Evolutionary conservation across 73 alveolate species (phyloP).

Genomic region (Stentor roeselii): DNA sequence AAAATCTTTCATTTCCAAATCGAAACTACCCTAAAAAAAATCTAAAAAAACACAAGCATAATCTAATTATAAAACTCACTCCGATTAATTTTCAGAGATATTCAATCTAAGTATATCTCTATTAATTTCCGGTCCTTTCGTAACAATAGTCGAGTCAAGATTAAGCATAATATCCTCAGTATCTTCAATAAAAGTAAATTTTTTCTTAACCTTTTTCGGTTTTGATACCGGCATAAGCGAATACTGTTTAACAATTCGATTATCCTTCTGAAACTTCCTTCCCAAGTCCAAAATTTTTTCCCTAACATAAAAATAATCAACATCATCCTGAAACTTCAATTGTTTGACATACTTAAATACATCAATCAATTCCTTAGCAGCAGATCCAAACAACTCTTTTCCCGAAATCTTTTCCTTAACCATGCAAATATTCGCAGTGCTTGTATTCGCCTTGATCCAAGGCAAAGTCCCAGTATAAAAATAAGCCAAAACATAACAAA

Average conservation of each 20-base stretch:
- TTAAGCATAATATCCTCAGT: not conserved
- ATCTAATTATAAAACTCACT: no score
- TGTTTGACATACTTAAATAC: conserved; percentile 68
- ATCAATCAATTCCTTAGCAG: conserved; percentile 51
- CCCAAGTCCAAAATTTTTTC: not conserved
- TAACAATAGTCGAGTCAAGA: not conserved
- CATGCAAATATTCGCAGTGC: conserved; percentile 65
- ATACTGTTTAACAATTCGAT: not conserved
- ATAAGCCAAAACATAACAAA: conserved; percentile 58
- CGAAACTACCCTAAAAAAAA: no score
- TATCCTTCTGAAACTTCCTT: not conserved
- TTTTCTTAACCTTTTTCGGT: not conserved
- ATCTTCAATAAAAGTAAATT: not conserved
- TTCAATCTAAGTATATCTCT: not conserved
- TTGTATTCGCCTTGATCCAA: conserved; percentile 79
- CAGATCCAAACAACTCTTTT: conserved; percentile 69
- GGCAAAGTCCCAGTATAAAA: conserved; percentile 62
- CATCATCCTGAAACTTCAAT: conserved; percentile 85
- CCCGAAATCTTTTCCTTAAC: conserved; percentile 64
- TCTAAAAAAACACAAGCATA: no score
- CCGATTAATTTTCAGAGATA: no score
- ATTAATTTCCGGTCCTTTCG: not conserved
- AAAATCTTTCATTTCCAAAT: no score
- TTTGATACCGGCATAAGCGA: not conserved
- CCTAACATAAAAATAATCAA: conserved; percentile 64